These are phyloP conservation scores for Oxyria digyna DNA, from an alignment of 148 eudicot species.

Conservation along the genomic window DNA sequence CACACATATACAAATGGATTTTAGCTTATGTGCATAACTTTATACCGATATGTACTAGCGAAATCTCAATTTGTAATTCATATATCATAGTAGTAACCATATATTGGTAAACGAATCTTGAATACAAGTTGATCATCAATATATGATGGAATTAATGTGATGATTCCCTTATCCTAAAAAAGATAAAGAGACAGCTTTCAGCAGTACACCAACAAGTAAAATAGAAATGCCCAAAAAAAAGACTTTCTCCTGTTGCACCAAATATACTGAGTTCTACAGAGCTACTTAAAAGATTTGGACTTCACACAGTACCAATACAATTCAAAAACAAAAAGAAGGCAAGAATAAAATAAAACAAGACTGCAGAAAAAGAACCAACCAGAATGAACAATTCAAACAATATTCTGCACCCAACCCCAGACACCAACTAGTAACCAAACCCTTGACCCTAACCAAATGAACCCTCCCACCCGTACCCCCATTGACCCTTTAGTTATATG, in stretches of 20 bases:
- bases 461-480: background rate
- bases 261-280: conserved; percentile 3
- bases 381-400: conserved; percentile 4
- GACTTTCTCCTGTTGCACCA: background rate
- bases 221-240: background rate
- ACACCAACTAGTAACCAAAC: background rate
- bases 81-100: too few relatives aligned
- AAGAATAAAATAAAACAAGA: background rate
- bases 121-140: background rate
- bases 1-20: too few relatives aligned
- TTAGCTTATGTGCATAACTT: too few relatives aligned
- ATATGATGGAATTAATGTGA: background rate
- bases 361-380: background rate
- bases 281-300: background rate
- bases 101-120: too few relatives aligned
- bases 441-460: background rate
- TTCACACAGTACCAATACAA: conserved; percentile 2
- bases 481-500: background rate
- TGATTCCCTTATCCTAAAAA: background rate
- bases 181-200: background rate
- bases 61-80: too few relatives aligned
- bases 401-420: conserved; percentile 1
- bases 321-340: background rate
- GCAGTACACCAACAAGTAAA: too few relatives aligned
- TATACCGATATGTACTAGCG: too few relatives aligned